These are phyloP conservation scores for Stagonosporopsis chrysanthemi DNA, from an alignment of 2,329 filamentous ascomycete species.

Conservation along the genomic window DNA sequence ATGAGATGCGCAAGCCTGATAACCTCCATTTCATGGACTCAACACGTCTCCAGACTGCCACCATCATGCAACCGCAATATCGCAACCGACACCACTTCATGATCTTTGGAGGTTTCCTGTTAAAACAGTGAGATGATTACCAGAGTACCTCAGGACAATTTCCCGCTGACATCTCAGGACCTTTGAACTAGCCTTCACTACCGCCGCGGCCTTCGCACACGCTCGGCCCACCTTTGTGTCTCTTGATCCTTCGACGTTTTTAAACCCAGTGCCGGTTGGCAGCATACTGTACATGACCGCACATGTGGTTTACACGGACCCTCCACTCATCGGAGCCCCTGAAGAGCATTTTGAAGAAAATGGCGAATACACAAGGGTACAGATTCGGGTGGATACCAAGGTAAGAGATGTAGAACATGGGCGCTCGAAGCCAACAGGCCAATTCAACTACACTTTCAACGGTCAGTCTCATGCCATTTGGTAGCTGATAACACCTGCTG, in stretches of 20 bases:
- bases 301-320: slow-evolving; percentile 75
- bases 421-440: slow-evolving; percentile 71
- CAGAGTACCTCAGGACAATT: background rate
- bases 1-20: slow-evolving; percentile 60
- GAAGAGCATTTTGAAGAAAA: slow-evolving; percentile 43
- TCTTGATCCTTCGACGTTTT: slow-evolving; percentile 76
- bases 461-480: background rate
- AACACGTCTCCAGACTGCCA: slow-evolving; percentile 69
- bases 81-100: slow-evolving; percentile 76
- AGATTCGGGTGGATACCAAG: slow-evolving; percentile 75
- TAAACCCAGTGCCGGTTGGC: slow-evolving; percentile 77
- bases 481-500: background rate
- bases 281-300: slow-evolving; percentile 78
- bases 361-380: slow-evolving; percentile 66
- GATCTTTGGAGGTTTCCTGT: slow-evolving; percentile 79
- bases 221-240: slow-evolving; percentile 74
- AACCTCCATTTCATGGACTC: slow-evolving; percentile 70
- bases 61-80: slow-evolving; percentile 79
- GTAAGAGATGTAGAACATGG: slow-evolving; percentile 76
- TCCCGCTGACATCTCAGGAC: slow-evolving; percentile 47
- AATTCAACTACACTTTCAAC: slow-evolving; percentile 77
- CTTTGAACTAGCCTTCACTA: slow-evolving; percentile 79
- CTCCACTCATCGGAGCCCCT: slow-evolving; percentile 55
- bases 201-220: slow-evolving; percentile 74
- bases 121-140: slow-evolving; percentile 61